Conservation (phyloP, 1,284 basidiomycete species). For the Pyrrhoderma noxium region DNA sequence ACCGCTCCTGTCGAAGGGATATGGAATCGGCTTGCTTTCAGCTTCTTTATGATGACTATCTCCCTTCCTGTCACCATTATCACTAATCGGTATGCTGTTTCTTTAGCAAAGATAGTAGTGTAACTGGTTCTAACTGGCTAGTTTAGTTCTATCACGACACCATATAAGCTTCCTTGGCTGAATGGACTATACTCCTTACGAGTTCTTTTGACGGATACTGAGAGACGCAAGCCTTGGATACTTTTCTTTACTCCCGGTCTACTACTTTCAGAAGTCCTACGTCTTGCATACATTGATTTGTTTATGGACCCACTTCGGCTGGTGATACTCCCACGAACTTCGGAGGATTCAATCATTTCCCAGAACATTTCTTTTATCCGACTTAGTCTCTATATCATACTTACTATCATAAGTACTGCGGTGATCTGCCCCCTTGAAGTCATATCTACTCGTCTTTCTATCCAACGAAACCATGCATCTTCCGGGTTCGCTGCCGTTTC, state of each 20-base stretch:
- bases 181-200: constrained; percentile 56
- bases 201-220: constrained; percentile 74
- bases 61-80: constrained; percentile 75
- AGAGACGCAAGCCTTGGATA: constrained; percentile 72
- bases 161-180: constrained; percentile 70
- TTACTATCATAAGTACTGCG: constrained; percentile 53
- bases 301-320: constrained; percentile 59
- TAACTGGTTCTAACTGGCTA: constrained; percentile 5
- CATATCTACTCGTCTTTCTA: constrained; percentile 69
- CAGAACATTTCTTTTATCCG: constrained; percentile 26
- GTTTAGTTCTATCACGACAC: constrained; percentile 76
- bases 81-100: constrained; percentile 59
- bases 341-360: constrained; percentile 36
- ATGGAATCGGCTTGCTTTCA: constrained; percentile 56
- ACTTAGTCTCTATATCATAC: constrained; percentile 52
- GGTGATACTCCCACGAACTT: constrained; percentile 48
- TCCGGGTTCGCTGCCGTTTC: constrained; percentile 64
- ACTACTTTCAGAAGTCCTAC: constrained; percentile 58
- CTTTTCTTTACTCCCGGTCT: constrained; percentile 83
- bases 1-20: constrained; percentile 63
- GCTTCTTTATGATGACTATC: constrained; percentile 62
- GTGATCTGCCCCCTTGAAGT: constrained; percentile 80
- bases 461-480: constrained; percentile 77
- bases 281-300: constrained; percentile 63
- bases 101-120: background rate